Evolutionary conservation across 1,139 yeast species (phyloP), one percentile per base, ranked within the genome.

Genomic region (Saccharomyces pastorianus): DNA sequence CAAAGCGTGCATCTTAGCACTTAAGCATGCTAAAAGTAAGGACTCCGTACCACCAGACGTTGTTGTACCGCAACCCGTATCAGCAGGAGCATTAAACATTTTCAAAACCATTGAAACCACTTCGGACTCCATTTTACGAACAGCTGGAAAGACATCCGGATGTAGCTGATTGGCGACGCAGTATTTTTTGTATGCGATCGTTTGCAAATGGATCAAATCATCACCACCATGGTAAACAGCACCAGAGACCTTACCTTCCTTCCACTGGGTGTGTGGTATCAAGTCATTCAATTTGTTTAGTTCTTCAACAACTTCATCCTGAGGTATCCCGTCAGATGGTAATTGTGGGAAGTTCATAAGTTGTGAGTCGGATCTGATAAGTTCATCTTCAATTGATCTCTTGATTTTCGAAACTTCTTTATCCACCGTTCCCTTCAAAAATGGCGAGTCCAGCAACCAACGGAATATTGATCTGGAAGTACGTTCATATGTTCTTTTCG

Each of bases 41-140:
- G 97, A 90, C 69, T 93, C 99, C 0, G 99, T 90, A 28, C 99
- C 99, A n/a, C 99, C 99, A 2, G 95, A 84, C 0, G 97, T 85
- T 0, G 95, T 81, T n/a, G 95, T 83, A 13, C 98, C 98, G 66
- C 95, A 88, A 0, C 85, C 89, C 0, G 78, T 67, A 13, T 60
- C 63, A 25, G 69, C 68, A 1, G 86, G 85, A 2, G 95, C 95
- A 70, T 91, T 79, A 73, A 86, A 93, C 62, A 90, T 66, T 25
- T 77, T 79, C 59, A 93, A 75, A 7, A 88, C 95, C 98, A 93
- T 93, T 1, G 95, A 76, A 2, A 93, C 98, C 6, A 91, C 88
- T 67, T 93, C 98, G 2, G 96, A 78, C 66, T 93, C 99, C 96
- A 93, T 91, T 69, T 91, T 90, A 47, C 99, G 81, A 4, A 93